Conservation (phyloP, 768 basidiomycete species). For the Lactarius indigo region DNA sequence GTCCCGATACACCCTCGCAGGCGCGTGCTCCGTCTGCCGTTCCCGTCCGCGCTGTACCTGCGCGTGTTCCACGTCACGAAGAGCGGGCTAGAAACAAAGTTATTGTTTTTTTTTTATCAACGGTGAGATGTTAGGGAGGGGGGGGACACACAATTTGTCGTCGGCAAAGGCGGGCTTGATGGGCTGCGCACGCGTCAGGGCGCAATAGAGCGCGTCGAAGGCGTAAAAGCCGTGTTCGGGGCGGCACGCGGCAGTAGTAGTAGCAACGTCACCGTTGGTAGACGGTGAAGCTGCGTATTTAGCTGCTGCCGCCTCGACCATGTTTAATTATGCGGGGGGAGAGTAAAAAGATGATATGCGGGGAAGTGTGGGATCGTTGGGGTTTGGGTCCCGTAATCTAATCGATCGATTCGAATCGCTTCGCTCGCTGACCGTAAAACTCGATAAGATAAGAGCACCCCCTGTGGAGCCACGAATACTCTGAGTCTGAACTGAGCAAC, state of each 20-base stretch:
- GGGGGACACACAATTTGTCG: constrained; percentile 61
- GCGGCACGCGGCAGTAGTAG: constrained; percentile 45
- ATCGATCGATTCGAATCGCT: not conserved
- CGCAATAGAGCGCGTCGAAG: constrained; percentile 77
- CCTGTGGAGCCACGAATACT: too few relatives aligned
- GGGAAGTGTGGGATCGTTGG: too few relatives aligned
- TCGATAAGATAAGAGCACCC: not conserved
- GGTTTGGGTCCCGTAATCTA: not conserved
- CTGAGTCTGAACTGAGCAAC: not conserved
- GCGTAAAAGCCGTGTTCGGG: constrained; percentile 78
- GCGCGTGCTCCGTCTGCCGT: constrained; percentile 35
- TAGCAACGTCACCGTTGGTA: not conserved
- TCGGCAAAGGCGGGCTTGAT: constrained; percentile 63
- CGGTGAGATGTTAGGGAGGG: too few relatives aligned
- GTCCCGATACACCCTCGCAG: constrained; percentile 95
- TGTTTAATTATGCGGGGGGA: constrained; percentile 25
- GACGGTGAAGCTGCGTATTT: not conserved
- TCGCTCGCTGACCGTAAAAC: too few relatives aligned
- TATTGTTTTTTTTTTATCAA: too few relatives aligned
- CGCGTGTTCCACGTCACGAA: constrained; percentile 96
- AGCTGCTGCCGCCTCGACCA: constrained; percentile 45
- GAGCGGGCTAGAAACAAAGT: constrained; percentile 56
- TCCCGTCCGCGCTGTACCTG: constrained; percentile 46
- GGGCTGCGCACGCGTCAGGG: constrained; percentile 56
- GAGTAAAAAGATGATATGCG: too few relatives aligned